Base-by-base conservation (phyloP, 2,329 filamentous ascomycete genomes). In the Acrocalymma vagum region DNA sequence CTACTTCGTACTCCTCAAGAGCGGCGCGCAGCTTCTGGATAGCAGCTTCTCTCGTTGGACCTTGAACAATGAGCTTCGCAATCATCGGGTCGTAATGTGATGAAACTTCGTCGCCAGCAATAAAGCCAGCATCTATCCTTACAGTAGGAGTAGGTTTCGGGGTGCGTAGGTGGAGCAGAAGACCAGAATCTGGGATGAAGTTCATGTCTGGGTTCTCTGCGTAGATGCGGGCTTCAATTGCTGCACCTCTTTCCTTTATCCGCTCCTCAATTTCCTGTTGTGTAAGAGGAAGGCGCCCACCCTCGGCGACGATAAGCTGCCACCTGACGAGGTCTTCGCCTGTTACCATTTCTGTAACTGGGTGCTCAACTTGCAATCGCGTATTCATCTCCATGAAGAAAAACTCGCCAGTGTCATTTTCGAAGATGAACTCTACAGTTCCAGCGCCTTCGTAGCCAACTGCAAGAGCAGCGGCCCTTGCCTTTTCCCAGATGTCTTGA, bases 1-100 rank as follows among this genome's bases (percentile, higher is more conserved):
- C 94, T 9, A 99, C 85, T 71, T 99, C 90, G 64, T 97, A 99
- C 31, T 90, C 81, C 52, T 90, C 86, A 9, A 99, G 76, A 1
- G 94, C 92, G 4, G 85, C 77, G 24, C 85, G 83, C 44, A 99
- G 78, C 69, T 90, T 95, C 43, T 88, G 85, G 33, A 99, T 86
- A 3, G 92, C 90, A 17, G 88, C 86, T 64, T 87, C 82, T 45
- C 94, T 82, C 41, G 87, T 87, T 11, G 83, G 81, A 1, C 89
- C 94, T 42, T 89, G 83, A 5, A 97, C 90, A 57, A 99, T 99
- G 36, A 99, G 81, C 73, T 99, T 99, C 29, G 94, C 90, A 55
- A 99, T 96, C 94, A 99, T 99, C 18, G 94, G 94, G 58, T 99
- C 94, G 70, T 99, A 99, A 38, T 94, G 89, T 43, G 93, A 90